Percentiles rank a stretch among this genome's conserved stretches.
phyloP scores from a whole-genome alignment of 2,329 filamentous ascomycete species.

The Colletotrichum gigasporum region DNA sequence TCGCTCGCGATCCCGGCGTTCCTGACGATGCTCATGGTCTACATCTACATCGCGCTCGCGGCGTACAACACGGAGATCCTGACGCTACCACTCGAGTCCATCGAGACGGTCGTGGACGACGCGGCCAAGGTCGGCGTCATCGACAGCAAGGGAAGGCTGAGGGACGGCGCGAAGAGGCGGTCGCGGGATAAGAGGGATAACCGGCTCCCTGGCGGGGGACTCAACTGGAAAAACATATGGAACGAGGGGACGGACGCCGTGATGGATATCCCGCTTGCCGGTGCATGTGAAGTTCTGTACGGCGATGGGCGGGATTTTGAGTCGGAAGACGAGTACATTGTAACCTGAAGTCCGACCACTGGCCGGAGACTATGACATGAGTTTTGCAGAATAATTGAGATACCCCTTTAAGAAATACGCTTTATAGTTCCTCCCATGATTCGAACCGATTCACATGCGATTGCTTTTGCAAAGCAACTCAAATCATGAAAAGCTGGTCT shows the following conservation, averaged over 20 bases:
- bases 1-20: constrained; percentile 90
- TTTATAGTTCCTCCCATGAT: too few relatives aligned
- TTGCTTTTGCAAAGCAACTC: too few relatives aligned
- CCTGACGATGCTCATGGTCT: constrained; percentile 86
- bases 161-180: constrained; percentile 45
- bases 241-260: constrained; percentile 94
- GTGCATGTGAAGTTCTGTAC: constrained; percentile 94
- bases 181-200: constrained; percentile 43
- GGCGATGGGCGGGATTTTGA: constrained; percentile 61
- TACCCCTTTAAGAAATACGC: not conserved
- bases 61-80: constrained; percentile 90
- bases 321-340: constrained; percentile 34
- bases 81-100: constrained; percentile 79
- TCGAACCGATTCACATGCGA: too few relatives aligned
- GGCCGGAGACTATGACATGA: too few relatives aligned
- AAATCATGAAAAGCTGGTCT: too few relatives aligned
- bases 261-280: constrained; percentile 94
- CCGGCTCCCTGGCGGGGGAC: constrained; percentile 46
- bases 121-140: constrained; percentile 86
- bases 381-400: too few relatives aligned
- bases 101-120: constrained; percentile 93
- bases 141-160: constrained; percentile 71
- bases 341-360: constrained; percentile 1
- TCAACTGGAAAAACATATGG: constrained; percentile 87
- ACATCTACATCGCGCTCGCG: constrained; percentile 93